These are phyloP conservation scores for Wickerhamomyces strasburgensis DNA, from an alignment of 805 yeast genomes.

Conservation along the genomic window DNA sequence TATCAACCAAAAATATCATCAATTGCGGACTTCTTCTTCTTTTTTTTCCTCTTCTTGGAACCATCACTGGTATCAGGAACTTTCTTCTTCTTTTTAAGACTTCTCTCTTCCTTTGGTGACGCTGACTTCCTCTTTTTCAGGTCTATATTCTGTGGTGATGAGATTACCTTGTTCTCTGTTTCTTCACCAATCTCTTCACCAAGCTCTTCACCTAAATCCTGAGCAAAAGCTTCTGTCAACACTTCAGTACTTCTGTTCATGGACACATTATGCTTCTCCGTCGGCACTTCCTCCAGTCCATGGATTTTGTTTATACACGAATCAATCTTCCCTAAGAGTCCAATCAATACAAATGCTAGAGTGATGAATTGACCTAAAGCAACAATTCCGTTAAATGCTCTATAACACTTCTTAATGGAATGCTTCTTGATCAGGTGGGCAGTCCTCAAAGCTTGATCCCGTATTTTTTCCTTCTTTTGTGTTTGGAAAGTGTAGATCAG, in stretches of 20 bases:
- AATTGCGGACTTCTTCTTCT: constrained; percentile 51
- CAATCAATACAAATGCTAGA: constrained; percentile 67
- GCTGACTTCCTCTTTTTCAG: too few species aligned
- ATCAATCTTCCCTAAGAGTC: constrained; percentile 44
- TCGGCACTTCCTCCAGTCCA: constrained; percentile 7
- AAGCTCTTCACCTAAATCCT: not conserved
- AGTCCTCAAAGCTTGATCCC: constrained; percentile 10
- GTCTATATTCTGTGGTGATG: constrained; percentile 7
- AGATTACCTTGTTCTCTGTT: constrained; percentile 26
- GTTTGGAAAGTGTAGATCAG: constrained; percentile 7
- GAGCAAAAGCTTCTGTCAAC: too few species aligned
- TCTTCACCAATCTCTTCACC: constrained; percentile 26
- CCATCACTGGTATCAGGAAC: not conserved
- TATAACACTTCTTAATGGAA: constrained; percentile 45
- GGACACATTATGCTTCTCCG: constrained; percentile 1
- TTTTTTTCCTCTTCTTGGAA: constrained; percentile 33
- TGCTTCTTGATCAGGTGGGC: constrained; percentile 30
- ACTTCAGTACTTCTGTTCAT: not conserved
- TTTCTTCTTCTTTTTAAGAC: constrained; percentile 9
- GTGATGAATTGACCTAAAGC: constrained; percentile 74
- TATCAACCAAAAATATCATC: constrained; percentile 79
- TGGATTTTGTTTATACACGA: constrained; percentile 12
- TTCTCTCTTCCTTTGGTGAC: too few species aligned
- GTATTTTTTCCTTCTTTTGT: constrained; percentile 5
- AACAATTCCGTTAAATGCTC: constrained; percentile 60